Evolutionary conservation across 2,329 filamentous ascomycete species (phyloP), one percentile per base, ranked within the genome.

Genomic region (Cladophialophora carrionii): DNA sequence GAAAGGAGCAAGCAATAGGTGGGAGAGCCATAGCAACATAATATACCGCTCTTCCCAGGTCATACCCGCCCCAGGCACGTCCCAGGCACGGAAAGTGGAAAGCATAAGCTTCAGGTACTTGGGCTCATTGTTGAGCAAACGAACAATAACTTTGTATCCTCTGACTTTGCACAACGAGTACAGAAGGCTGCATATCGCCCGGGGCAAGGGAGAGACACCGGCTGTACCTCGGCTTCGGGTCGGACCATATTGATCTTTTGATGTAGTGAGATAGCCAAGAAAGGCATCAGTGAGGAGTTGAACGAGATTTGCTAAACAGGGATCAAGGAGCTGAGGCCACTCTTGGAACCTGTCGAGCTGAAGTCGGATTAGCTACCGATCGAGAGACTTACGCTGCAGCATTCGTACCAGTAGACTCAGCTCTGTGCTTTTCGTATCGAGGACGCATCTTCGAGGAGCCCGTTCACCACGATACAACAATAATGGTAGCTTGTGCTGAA

Each of bases 81-180:
- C n/a, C 70, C 71, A 59, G 66, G 71, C 9, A 61, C 73, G 63
- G 29, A 73, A 71, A 5, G 72, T 72, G 51, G 78, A 77, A 8
- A 97, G 82, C 66, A 99, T 83, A 0, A 89, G 84, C 75, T 96
- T 93, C 14, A 99, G 84, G 73, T 93, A 89, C 73, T 85, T 89
- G 1, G 92, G 89, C 76, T 98, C 95, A 69, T 95, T 96, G 74
- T 90, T 94, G 70, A 99, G 81, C 74, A 98, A 97, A 49, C 91
- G 87, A 59, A 92, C 88, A 71, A 99, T 89, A 58, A 99, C 89
- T 77, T 98, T 98, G 75, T 95, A 88, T 26, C 95, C 94, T 60
- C 95, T 87, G 57, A 98, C 89, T 78, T 99, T 99, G 83, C 92
- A 97, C 66, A 99, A 89, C 0, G 89, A 89, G 75, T 98, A 98